These are phyloP conservation scores for Pseudogymnoascus sp. DNA, from an alignment of 2,329 filamentous ascomycete species.

Conservation along the genomic window DNA sequence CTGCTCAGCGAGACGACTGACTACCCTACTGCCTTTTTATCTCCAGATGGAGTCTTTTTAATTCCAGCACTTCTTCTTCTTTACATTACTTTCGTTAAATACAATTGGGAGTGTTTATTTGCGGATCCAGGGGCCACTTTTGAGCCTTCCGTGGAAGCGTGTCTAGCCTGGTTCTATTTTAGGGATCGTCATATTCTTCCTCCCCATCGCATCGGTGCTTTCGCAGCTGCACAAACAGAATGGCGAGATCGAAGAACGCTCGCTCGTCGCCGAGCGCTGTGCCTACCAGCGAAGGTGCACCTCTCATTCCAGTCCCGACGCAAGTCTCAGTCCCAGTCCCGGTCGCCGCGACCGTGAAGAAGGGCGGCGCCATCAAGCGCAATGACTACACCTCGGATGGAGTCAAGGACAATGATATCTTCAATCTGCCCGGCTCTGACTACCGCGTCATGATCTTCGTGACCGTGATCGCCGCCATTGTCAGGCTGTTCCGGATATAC, in stretches of 20 bases:
- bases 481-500: slow-evolving; percentile 92
- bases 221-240: neutral
- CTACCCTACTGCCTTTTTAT: neutral
- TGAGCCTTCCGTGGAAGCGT: neutral
- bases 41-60: slow-evolving; percentile 8
- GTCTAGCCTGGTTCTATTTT: slow-evolving; percentile 4
- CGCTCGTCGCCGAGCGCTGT: slow-evolving; percentile 5
- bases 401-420: slow-evolving; percentile 84
- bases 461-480: slow-evolving; percentile 66
- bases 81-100: slow-evolving; percentile 9
- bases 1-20: neutral
- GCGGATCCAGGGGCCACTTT: slow-evolving; percentile 2
- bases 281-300: neutral
- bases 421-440: slow-evolving; percentile 74
- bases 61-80: neutral
- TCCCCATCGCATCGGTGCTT: neutral
- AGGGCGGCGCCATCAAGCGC: slow-evolving; percentile 16
- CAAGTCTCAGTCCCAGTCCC: neutral
- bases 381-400: slow-evolving; percentile 67
- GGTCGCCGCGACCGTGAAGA: neutral
- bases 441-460: slow-evolving; percentile 68
- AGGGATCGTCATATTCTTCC: neutral
- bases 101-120: neutral
- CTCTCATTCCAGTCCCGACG: neutral
- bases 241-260: slow-evolving; percentile 8